Percentiles rank a stretch among this genome's conserved stretches.
These are phyloP conservation scores for Allium cepa DNA, from an alignment of 106 monocot genomes.

Conservation along the genomic window DNA sequence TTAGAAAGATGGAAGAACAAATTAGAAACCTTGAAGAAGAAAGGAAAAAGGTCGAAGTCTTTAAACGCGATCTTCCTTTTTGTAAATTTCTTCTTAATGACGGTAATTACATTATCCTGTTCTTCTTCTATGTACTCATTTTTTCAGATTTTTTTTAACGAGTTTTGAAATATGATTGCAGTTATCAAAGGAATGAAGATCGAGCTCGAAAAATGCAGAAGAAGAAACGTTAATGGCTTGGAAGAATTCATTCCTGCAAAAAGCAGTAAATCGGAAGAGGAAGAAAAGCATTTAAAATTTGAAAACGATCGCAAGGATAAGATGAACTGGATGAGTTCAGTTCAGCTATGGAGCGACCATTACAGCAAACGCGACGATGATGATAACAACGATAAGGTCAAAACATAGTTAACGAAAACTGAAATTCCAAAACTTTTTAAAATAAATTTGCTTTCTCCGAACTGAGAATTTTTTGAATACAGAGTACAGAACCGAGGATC, in stretches of 20 bases:
- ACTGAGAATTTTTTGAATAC: background rate
- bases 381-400: background rate
- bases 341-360: conserved; percentile 82
- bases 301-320: conserved; percentile 48
- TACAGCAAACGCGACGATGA: conserved; percentile 1
- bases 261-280: conserved; percentile 26
- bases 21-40: conserved; percentile 56
- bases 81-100: conserved; percentile 32
- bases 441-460: background rate
- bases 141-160: background rate
- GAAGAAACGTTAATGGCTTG: conserved; percentile 5
- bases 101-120: background rate
- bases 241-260: conserved; percentile 52
- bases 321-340: conserved; percentile 92
- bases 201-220: conserved; percentile 39
- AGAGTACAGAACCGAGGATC: conserved; percentile 21
- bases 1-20: conserved; percentile 31
- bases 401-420: background rate
- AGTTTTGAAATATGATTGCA: conserved; percentile 16
- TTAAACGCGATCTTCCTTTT: conserved; percentile 76
- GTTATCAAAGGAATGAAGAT: conserved; percentile 50
- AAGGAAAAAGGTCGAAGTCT: conserved; percentile 65
- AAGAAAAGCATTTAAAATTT: conserved; percentile 10
- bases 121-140: background rate
- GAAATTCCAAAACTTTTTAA: background rate